Evolutionary conservation across 345 rosid species (phyloP), one percentile per base, ranked within the genome.

Genomic region (Combretum micranthum): DNA sequence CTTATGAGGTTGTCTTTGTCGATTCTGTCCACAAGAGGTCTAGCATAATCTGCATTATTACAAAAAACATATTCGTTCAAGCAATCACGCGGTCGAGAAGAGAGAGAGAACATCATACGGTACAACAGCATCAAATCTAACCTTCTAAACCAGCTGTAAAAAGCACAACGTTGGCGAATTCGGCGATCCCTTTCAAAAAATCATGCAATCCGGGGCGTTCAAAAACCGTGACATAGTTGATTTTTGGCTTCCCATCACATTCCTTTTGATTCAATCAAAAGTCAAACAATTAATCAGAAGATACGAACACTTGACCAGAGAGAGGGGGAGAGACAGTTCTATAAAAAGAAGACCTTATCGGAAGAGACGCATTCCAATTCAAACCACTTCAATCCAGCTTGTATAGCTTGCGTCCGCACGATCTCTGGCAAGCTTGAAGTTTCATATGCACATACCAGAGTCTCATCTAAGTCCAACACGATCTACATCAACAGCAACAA

Each of bases 381-480:
- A 74, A 83, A 83, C 80, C 83, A 83, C 65, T 77, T 77, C 71
- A 80, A 71, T 17, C 85, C 83, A 55, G 81, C 75, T 63, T 77
- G 78, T 13, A 62, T 64, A 53, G 83, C 85, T 72, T 80, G 81
- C 64, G 64, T 43, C 42, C 72, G 73, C 10, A 80, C 56, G 54
- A 19, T 44, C 44, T 64, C 65, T 4, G 85, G 81, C 73, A 80
- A 73, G 56, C 75, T 75, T 48, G 85, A 64, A 9, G 83, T 72
- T 64, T 80, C 88, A 19, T 80, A 83, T 15, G 88, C 78, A 74
- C 85, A 83, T 4, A 83, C 77, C 45, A 83, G 67, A 49, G 85
- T 83, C 74, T 83, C 88, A 46, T 83, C 88, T 69, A 83, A 80
- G 72, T 83, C 88, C 12, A 83, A 85, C 65, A 83, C 83, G 23